Evolutionary conservation across 2,329 filamentous ascomycete genomes (phyloP), one percentile per base, ranked within the genome.

Genomic region (Aspergillus latus): DNA sequence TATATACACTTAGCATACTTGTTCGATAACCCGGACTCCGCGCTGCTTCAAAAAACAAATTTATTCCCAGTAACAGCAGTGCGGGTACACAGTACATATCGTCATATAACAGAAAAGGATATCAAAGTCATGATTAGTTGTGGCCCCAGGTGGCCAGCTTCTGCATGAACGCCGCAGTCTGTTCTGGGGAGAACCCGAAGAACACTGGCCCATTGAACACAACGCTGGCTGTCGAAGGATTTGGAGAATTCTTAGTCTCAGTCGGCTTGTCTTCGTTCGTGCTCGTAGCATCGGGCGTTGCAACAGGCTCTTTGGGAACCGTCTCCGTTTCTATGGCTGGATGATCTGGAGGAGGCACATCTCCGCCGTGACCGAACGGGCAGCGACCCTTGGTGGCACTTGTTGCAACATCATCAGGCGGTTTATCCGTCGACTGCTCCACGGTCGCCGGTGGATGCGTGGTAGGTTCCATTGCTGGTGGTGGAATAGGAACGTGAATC

Each of bases 171-270:
- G 84, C 80, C 26, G 90, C 83, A n/a, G 90, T 89, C 69, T 95
- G 87, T 58, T 95, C 90, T 59, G 91, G 83, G 8, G 88, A 86
- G 67, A 96, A 97, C 0, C 93, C 93, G 65, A 97, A 90, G 68
- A 97, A 97, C 0, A 97, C 92, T 0, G 93, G 93, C 0, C 93
- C 93, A 7, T 90, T 96, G 68, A 97, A 96, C 0, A 95, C 80
- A 83, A 97, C 88, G 64, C 88, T 87, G 8, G 89, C 84, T 8
- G 67, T 46, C 2, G 62, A 49, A 15, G 58, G 16, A 49, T 47
- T 59, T 59, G 52, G 59, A 30, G 49, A 40, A 56, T 59, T 21
- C 21, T 21, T 21, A 21, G 21, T n/a, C 43, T 62, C 46, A 13
- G 53, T 53, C n/a, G 40, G 52, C 8, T 42, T 34, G 26, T 47